Conservation (phyloP, 2,329 filamentous ascomycete genomes). For the Annulohypoxylon truncatum region DNA sequence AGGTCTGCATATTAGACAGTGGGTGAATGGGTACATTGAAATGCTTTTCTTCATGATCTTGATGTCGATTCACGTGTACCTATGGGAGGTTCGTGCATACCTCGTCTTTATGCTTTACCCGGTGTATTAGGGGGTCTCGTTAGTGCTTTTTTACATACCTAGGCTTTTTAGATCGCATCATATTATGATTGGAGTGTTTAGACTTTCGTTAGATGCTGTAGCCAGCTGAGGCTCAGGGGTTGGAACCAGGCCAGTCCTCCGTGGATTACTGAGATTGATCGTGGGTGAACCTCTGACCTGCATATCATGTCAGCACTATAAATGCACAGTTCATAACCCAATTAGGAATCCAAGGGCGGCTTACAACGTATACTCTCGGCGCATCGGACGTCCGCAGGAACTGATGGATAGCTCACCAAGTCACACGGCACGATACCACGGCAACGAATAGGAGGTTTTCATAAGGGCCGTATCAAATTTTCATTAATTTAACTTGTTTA, state of each 20-base stretch:
- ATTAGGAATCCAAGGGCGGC: neutral
- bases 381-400: neutral
- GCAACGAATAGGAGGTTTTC: neutral
- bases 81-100: no score
- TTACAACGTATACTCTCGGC: no score
- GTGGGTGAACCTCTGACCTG: neutral
- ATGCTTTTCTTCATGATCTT: neutral
- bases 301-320: neutral
- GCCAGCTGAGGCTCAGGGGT: neutral
- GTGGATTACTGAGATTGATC: neutral
- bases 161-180: no score
- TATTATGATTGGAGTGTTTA: no score
- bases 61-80: neutral
- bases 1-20: neutral
- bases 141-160: no score
- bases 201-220: no score
- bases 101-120: no score
- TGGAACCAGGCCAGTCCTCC: no score
- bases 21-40: neutral
- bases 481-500: slow-evolving; percentile 12
- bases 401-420: no score
- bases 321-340: neutral
- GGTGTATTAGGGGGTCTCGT: neutral
- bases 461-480: slow-evolving; percentile 5
- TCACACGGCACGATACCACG: neutral